Evolutionary conservation across 1,284 basidiomycete species (phyloP).

Genomic region (Moesziomyces sp.): DNA sequence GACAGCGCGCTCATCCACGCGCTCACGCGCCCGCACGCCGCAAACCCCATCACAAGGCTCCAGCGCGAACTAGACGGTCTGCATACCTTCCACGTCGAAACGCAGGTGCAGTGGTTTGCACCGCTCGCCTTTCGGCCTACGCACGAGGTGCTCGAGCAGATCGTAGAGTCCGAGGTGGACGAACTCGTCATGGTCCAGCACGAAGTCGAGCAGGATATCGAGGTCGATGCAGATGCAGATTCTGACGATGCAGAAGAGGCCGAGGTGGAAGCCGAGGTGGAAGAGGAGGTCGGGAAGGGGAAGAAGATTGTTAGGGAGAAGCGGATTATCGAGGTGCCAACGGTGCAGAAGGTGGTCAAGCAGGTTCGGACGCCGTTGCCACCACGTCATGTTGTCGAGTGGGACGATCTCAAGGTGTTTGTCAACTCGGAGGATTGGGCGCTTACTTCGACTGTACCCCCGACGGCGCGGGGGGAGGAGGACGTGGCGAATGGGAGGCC

Average conservation of each 20-base stretch:
- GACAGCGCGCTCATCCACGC: conserved; percentile 32
- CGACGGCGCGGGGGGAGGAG: neutral
- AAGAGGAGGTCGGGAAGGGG: conserved; percentile 6
- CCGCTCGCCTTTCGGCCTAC: conserved; percentile 85
- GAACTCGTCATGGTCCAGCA: conserved; percentile 37
- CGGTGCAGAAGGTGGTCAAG: conserved; percentile 8
- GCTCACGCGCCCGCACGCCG: conserved; percentile 3
- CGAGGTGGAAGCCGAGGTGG: conserved; percentile 8
- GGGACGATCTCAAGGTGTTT: conserved; percentile 72
- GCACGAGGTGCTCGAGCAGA: conserved; percentile 65
- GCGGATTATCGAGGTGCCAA: conserved; percentile 22
- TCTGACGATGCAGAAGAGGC: conserved; percentile 3
- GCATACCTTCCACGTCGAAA: conserved; percentile 92
- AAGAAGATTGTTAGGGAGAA: conserved; percentile 15
- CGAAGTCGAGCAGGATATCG: conserved; percentile 30
- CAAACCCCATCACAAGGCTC: conserved; percentile 27
- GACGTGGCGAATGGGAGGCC: conserved; percentile 2
- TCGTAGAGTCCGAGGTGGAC: conserved; percentile 35
- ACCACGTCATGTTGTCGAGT: conserved; percentile 42
- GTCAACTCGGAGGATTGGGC: conserved; percentile 97
- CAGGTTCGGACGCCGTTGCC: conserved; percentile 12
- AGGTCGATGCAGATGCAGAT: conserved; percentile 10
- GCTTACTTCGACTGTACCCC: conserved; percentile 68
- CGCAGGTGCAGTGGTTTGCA: conserved; percentile 90
- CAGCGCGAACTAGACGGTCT: conserved; percentile 68